Percentiles rank a stretch among this genome's conserved stretches.
Evolutionary conservation across 2,329 filamentous ascomycete genomes (phyloP).

Genomic region (Arthrobotrys iridis): DNA sequence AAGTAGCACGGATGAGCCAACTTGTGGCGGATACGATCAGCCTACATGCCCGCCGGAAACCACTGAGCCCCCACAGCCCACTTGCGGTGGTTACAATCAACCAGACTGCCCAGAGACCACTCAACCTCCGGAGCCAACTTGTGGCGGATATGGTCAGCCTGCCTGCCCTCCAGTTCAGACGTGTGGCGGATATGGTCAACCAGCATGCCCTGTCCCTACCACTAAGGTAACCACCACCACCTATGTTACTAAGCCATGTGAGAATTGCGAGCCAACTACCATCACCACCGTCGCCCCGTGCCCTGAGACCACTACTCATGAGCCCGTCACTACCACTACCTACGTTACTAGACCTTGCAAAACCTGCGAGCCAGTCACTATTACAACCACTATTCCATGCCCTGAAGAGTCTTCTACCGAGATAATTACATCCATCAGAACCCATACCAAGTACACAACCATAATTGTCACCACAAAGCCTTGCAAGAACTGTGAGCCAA

Average conservation of each 20-base stretch:
- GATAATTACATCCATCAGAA: neutral
- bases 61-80: neutral
- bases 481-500: constrained; percentile 29
- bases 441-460: constrained; percentile 7
- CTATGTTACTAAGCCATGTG: constrained; percentile 15
- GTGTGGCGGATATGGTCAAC: constrained; percentile 1
- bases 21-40: constrained; percentile 2
- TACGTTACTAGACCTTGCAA: constrained; percentile 24
- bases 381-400: constrained; percentile 23
- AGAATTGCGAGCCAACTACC: neutral
- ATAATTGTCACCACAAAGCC: constrained; percentile 27
- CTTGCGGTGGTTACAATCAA: neutral
- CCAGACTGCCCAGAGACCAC: neutral
- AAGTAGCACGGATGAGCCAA: neutral
- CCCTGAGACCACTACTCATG: neutral
- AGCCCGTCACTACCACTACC: constrained; percentile 4
- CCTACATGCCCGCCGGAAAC: neutral
- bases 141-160: constrained; percentile 10
- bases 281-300: constrained; percentile 7
- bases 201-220: neutral
- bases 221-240: neutral
- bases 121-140: neutral
- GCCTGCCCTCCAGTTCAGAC: neutral
- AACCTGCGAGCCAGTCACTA: constrained; percentile 8
- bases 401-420: neutral